Evolutionary conservation across 108 stramenopile species (phyloP).

Genomic region (Cyclotella atomus): DNA sequence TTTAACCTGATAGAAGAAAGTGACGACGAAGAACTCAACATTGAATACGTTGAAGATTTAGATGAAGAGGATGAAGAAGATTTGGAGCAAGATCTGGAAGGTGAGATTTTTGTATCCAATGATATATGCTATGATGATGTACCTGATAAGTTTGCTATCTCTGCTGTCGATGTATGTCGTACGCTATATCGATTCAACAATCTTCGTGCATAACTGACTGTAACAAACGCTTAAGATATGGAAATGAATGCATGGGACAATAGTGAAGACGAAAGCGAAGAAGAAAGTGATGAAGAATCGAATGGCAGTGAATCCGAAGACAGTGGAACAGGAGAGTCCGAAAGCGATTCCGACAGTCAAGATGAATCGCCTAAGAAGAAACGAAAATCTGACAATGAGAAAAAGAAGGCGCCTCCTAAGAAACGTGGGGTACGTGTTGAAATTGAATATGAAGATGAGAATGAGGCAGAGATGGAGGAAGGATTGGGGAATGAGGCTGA

Average conservation of each 20-base stretch:
- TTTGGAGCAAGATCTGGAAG: constrained; percentile 75
- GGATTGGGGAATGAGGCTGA: constrained; percentile 3
- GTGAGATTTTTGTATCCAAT: too few species aligned
- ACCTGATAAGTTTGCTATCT: too few species aligned
- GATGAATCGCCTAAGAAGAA: constrained; percentile 22
- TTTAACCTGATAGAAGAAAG: constrained; percentile 58
- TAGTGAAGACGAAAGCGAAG: constrained; percentile 33
- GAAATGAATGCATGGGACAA: constrained; percentile 76
- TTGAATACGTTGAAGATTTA: constrained; percentile 87
- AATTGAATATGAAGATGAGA: constrained; percentile 89
- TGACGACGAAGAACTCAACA: constrained; percentile 54
- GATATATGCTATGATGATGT: too few species aligned
- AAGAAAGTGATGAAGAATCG: constrained; percentile 16
- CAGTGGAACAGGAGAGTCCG: constrained; percentile 20
- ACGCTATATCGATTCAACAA: too few species aligned
- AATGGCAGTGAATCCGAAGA: too few species aligned
- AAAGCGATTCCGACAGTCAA: constrained; percentile 27
- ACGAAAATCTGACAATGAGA: constrained; percentile 5
- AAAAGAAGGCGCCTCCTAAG: constrained; percentile 32
- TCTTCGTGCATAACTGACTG: too few species aligned
- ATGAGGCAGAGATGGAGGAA: constrained; percentile 47
- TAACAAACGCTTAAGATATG: too few species aligned
- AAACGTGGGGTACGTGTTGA: constrained; percentile 69
- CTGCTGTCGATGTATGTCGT: too few species aligned
- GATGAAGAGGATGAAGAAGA: constrained; percentile 80